Evolutionary conservation across 352 stramenopile species (phyloP), one percentile per base, ranked within the genome.

Genomic region (Phytopythium aichiense): DNA sequence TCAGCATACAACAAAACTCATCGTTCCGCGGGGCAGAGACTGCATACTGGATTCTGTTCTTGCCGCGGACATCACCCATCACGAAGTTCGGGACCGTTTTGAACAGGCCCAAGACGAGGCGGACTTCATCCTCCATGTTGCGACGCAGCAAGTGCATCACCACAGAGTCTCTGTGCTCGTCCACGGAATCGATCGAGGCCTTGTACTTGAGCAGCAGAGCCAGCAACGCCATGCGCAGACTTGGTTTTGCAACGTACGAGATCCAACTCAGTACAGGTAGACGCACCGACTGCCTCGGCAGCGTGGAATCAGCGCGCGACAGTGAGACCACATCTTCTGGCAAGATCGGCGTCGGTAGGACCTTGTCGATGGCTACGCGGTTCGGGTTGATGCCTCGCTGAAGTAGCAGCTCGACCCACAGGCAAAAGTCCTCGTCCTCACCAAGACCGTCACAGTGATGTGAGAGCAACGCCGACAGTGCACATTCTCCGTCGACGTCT

Each of bases 371-470:
- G 22, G 88, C 86, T 3, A 68, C 51, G 0, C 54, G 13, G 53
- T 91, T 87, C 7, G 80, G 45, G 31, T 82, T 63, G 8, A 81
- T 69, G 18, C 79, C 79, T 37, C 71, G 71, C 55, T 86, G 81
- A 23, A 91, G 57, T 16, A 91, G 35, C 7, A 18, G 59, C 55
- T 91, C 77, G 3, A 87, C 37, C 68, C 73, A 77, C 20, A 69
- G 49, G 45, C 82, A 87, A n/a, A 64, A 67, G 45, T 57, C 64
- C n/a, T 75, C 58, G 7, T 42, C n/a, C 3, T 7, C 22, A 0
- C 51, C 51, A 18, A 83, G 37, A 4, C 42, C 61, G 13, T 74
- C 52, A 7, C 64, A 69, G 56, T 88, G 88, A n/a, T 73, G 74
- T 28, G 89, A 78, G 16, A 91, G 30, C 13, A 83, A 75, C 4